Base-by-base conservation (phyloP, 2,329 filamentous ascomycete species). In the Aureobasidium leucospermi region DNA sequence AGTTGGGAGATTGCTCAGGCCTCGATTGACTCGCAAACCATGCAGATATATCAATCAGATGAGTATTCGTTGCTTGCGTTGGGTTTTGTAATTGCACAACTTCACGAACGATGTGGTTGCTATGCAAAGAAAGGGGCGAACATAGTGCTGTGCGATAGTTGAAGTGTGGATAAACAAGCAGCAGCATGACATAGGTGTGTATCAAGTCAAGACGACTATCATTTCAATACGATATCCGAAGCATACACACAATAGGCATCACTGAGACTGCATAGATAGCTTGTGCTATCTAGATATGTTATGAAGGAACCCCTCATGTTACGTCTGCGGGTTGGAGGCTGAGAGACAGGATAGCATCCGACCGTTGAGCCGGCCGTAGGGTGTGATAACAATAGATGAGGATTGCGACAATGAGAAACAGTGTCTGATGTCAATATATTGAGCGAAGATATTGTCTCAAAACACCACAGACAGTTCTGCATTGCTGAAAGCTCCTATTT, bases 331-430 rank as follows among this genome's bases (percentile, higher is more conserved):
- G 38, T 28, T 32, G 28, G 49, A 55, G 51, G 51, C 51, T 43
- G 51, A 55, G 38, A 42, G 38, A 55, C 39, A 43, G 51, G 16
- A 55, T 42, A 19, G 39, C 39, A 55, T 43, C 51, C 38, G 51
- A 34, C 51, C 51, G 51, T 55, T 55, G 39, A 55, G 48, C 48
- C 34, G 48, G 36, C 48, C 48, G 36, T 28, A 52, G 36, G 19
- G n/a, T 15, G 16, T 55, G 51, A 43, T 55, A 55, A 55, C 51
- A 55, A 55, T 19, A 55, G 29, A 53, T 19, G 38, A 19, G 10
- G 15, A 11, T 32, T 39, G 48, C 48, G 48, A 52, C 48, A 41
- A 55, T 55, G 51, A 42, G 49, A 55, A 43, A 55, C 51, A 55
- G 38, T 42, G 28, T 42, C 49, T n/a, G 4, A 23, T 32, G n/a